Evolutionary conservation across 805 yeast genomes (phyloP).

Genomic region (Candida jianshihensis): DNA sequence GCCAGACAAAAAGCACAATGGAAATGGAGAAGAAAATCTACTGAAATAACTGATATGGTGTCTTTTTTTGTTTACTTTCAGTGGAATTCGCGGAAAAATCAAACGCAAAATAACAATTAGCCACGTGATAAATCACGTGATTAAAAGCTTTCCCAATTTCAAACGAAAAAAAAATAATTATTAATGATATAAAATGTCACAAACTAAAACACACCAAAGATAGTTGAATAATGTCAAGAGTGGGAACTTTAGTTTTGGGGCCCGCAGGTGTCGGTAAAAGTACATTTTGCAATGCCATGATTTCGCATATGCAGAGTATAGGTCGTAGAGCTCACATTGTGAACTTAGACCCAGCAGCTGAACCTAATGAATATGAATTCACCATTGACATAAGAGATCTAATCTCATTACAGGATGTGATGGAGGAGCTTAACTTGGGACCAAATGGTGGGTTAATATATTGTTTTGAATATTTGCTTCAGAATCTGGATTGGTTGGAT

Average conservation of each 20-base stretch:
- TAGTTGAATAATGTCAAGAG: conserved; percentile 66
- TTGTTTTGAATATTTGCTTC: conserved; percentile 85
- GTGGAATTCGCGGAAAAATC: too few relatives aligned
- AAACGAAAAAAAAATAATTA: too few relatives aligned
- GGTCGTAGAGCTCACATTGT: conserved; percentile 95
- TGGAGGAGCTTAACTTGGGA: conserved; percentile 90
- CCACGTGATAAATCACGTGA: too few relatives aligned
- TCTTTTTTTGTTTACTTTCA: too few relatives aligned
- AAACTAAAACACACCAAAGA: too few relatives aligned
- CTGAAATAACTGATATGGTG: too few relatives aligned
- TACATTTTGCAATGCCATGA: conserved; percentile 84
- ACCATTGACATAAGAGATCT: conserved; percentile 88
- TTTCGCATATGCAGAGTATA: conserved; percentile 78
- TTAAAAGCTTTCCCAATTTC: too few relatives aligned
- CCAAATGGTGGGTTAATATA: conserved; percentile 93
- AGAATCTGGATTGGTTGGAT: conserved; percentile 94
- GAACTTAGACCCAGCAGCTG: conserved; percentile 96
- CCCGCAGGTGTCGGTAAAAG: conserved; percentile 98
- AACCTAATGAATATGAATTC: conserved; percentile 84
- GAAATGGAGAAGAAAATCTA: neutral
- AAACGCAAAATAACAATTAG: too few relatives aligned
- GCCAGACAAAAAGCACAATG: neutral
- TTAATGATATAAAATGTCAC: too few relatives aligned
- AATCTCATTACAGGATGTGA: conserved; percentile 85
- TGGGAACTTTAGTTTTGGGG: conserved; percentile 88